Conservation (phyloP, 306 rosid genomes). For the Quercus engelmannii region DNA sequence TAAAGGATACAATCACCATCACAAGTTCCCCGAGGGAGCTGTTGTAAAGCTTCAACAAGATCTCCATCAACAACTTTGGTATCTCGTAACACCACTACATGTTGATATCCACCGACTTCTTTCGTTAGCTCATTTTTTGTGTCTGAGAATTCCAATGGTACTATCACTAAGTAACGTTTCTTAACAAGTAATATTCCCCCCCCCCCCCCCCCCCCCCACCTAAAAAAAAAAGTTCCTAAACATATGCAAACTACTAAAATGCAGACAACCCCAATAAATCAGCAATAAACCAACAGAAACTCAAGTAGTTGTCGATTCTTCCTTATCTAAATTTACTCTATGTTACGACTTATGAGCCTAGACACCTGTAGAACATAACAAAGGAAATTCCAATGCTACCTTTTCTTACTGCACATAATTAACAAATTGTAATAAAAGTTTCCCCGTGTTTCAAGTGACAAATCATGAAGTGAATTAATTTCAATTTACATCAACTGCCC, state of each 20-base stretch:
- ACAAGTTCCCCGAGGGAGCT: constrained; percentile 69
- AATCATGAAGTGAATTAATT: constrained; percentile 1
- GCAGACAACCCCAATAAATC: constrained; percentile 2
- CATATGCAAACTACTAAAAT: neutral
- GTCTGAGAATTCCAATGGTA: constrained; percentile 40
- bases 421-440: neutral
- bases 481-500: neutral
- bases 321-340: neutral
- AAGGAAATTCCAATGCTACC: neutral
- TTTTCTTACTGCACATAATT: neutral
- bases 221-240: neutral
- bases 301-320: neutral
- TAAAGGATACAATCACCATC: constrained; percentile 86
- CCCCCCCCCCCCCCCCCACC: too few relatives aligned
- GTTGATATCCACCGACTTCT: constrained; percentile 92
- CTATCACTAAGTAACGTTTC: constrained; percentile 20
- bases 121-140: constrained; percentile 72
- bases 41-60: constrained; percentile 59
- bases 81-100: constrained; percentile 63
- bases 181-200: neutral
- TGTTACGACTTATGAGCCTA: neutral
- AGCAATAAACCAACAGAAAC: constrained; percentile 2
- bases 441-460: neutral
- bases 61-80: constrained; percentile 81
- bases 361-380: neutral